Evolutionary conservation across 1,284 basidiomycete species (phyloP).

Genomic region (Ganoderma lingzhi): DNA sequence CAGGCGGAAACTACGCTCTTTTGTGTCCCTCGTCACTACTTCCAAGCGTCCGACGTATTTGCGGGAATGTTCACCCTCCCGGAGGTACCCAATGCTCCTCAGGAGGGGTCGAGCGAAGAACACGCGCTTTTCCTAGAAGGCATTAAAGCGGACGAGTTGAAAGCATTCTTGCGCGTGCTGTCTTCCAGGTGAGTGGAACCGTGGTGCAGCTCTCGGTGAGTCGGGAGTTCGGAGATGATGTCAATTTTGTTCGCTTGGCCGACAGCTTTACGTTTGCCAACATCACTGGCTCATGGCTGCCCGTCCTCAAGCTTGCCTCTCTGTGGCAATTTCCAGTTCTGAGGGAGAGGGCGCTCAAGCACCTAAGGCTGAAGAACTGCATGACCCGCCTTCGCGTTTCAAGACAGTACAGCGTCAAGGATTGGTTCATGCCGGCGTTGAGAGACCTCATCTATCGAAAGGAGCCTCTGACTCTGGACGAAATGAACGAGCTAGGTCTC

Average conservation of each 20-base stretch:
- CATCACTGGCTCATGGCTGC: background rate
- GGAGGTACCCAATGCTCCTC: background rate
- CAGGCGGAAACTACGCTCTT: background rate
- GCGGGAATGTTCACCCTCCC: slow-evolving; percentile 8
- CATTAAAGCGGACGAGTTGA: slow-evolving; percentile 3
- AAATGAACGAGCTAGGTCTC: background rate
- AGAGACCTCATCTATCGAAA: background rate
- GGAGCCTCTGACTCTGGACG: background rate
- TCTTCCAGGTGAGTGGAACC: background rate
- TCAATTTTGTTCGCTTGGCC: background rate
- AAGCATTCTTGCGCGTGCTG: slow-evolving; percentile 6
- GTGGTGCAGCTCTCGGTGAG: no score
- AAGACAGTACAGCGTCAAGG: background rate
- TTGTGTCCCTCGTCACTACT: slow-evolving; percentile 10
- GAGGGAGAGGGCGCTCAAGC: background rate
- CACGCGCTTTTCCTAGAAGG: slow-evolving; percentile 6
- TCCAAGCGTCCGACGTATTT: slow-evolving; percentile 6
- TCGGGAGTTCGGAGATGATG: background rate
- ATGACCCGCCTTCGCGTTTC: slow-evolving; percentile 1
- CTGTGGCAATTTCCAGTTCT: background rate
- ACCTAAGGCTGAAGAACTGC: background rate
- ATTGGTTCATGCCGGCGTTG: background rate
- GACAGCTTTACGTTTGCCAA: background rate
- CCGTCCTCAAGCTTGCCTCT: slow-evolving; percentile 7
- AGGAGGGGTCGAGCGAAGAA: slow-evolving; percentile 4